Conservation (phyloP, 1,284 basidiomycete genomes). For the Heliocybe sulcata region DNA sequence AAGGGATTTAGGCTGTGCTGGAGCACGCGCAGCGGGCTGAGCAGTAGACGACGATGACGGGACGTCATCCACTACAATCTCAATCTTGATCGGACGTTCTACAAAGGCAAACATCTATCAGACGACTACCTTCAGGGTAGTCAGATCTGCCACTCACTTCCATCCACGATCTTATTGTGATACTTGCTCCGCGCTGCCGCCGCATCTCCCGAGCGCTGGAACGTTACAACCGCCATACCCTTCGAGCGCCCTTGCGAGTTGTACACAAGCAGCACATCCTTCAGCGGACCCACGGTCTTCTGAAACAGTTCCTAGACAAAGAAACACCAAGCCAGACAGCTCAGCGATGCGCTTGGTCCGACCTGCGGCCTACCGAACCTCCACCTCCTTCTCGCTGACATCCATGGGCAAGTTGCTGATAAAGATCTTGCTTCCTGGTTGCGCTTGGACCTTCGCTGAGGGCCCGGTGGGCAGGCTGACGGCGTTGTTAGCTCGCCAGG, state of each 20-base stretch:
- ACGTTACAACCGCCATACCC: constrained; percentile 68
- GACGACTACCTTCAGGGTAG: neutral
- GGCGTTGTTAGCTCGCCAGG: constrained; percentile 36
- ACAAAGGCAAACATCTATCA: neutral
- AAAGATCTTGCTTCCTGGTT: constrained; percentile 59
- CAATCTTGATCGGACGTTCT: constrained; percentile 4
- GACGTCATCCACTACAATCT: neutral
- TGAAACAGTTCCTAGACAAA: constrained; percentile 56
- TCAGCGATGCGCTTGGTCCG: constrained; percentile 1
- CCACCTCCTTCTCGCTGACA: constrained; percentile 60
- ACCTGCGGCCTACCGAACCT: constrained; percentile 35
- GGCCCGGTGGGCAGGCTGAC: constrained; percentile 8
- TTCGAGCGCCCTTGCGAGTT: constrained; percentile 66
- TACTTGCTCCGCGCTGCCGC: constrained; percentile 54
- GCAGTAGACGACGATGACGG: neutral
- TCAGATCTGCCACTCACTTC: constrained; percentile 39
- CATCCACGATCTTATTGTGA: constrained; percentile 68
- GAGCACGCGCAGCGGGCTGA: neutral
- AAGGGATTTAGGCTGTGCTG: neutral
- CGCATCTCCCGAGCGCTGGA: constrained; percentile 56
- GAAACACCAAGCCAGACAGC: constrained; percentile 7
- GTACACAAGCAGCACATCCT: constrained; percentile 61
- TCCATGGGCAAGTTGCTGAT: constrained; percentile 62
- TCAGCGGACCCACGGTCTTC: constrained; percentile 67
- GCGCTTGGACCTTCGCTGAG: constrained; percentile 19